phyloP scores from a whole-genome alignment of 2,329 filamentous ascomycete genomes.

The Karstenula rhodostoma region DNA sequence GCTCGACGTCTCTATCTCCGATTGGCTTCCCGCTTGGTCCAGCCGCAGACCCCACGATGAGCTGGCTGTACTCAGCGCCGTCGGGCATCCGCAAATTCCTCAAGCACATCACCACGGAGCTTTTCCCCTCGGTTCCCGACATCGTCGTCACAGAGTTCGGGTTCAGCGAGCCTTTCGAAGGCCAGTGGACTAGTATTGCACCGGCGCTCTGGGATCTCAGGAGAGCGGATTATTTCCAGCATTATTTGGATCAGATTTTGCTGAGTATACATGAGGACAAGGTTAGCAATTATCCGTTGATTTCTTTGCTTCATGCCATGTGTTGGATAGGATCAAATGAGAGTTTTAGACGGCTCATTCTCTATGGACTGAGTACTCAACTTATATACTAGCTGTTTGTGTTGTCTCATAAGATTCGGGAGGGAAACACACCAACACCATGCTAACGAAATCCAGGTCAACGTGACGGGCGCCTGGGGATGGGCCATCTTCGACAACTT shows the following conservation, averaged over 20 bases:
- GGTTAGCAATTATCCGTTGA: neutral
- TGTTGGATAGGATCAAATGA: too few species aligned
- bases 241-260: constrained; percentile 53
- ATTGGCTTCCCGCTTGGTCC: constrained; percentile 58
- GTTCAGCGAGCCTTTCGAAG: constrained; percentile 54
- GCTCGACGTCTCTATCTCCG: constrained; percentile 41
- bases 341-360: too few species aligned
- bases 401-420: too few species aligned
- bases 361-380: too few species aligned
- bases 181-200: constrained; percentile 35
- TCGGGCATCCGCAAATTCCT: constrained; percentile 52
- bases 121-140: constrained; percentile 54
- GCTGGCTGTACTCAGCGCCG: constrained; percentile 54
- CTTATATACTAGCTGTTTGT: too few species aligned
- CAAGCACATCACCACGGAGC: constrained; percentile 52
- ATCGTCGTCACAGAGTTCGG: constrained; percentile 55
- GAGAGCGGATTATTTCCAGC: constrained; percentile 53
- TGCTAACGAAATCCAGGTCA: constrained; percentile 30
- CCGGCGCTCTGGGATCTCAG: constrained; percentile 52
- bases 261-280: constrained; percentile 47
- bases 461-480: constrained; percentile 53
- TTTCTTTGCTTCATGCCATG: neutral
- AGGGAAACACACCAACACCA: too few species aligned
- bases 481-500: constrained; percentile 56
- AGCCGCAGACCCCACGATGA: constrained; percentile 51